Base-by-base conservation (phyloP, 2,329 filamentous ascomycete genomes). In the Colletotrichum somersetense region DNA sequence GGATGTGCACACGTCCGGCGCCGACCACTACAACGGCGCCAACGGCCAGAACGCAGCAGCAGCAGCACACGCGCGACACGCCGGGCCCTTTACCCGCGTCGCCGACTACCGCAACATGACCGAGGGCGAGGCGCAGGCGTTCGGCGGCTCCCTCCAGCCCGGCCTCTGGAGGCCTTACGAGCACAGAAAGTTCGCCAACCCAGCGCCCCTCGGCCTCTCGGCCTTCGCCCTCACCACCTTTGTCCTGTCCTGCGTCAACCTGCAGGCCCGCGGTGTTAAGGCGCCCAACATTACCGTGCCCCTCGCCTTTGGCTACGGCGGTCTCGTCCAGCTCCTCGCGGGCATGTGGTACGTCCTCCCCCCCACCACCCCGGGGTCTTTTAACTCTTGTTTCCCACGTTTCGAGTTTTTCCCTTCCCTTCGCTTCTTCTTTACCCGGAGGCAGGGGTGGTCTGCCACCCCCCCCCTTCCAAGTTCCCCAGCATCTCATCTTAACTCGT, bases 171-270 rank as follows among this genome's bases (percentile, higher is more conserved):
- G 87, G 81, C 85, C 90, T 11, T 83, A 85, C 64, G 88, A 89
- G 82, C 87, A 89, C 79, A 90, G 91, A 83, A 92, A 93, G 84
- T 89, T 95, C 81, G 93, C 88, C 84, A 95, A 95, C 83, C 93
- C 93, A 5, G 92, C 91, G 65, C 93, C 93, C 40, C 87, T 95
- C 50, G 93, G 93, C 74, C 89, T 96, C 61, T 89, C 86, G 73
- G 93, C 92, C 79, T 96, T 96, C 85, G 93, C 93, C 74, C 85
- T 96, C 78, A 96, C 93, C 66, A 96, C 93, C 16, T 96, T 96
- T 80, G 89, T 96, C 48, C 88, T 96, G 61, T 93, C 91, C 40
- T 85, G 88, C 77, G 86, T 96, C 83, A 96, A 96, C 84, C 86
- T 94, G 81, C 85, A 89, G 65, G 84, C 91, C 3, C 88, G 90